Conservation (phyloP, 805 yeast species). For the Candida nanaspora region DNA sequence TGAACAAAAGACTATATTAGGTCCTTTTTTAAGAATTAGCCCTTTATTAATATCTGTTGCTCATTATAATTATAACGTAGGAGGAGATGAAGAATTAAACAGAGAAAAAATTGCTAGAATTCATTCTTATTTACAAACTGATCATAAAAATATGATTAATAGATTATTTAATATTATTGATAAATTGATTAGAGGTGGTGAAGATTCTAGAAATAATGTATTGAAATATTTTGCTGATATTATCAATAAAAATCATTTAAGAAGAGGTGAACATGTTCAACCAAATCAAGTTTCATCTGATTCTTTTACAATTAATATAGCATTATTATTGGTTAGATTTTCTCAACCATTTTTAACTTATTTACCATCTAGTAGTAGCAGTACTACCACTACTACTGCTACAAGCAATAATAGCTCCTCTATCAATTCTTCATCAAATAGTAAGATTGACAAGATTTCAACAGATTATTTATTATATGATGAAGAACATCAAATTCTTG, state of each 20-base stretch:
- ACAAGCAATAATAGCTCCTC: too few species aligned
- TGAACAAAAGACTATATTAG: conserved; percentile 62
- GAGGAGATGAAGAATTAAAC: conserved; percentile 19
- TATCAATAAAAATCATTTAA: conserved; percentile 76
- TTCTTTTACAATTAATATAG: conserved; percentile 74
- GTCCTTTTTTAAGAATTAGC: conserved; percentile 69
- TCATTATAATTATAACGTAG: conserved; percentile 31
- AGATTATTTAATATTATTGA: conserved; percentile 66
- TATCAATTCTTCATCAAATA: too few species aligned
- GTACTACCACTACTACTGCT: too few species aligned
- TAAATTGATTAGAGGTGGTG: conserved; percentile 67
- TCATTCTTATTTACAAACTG: conserved; percentile 56
- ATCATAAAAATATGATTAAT: conserved; percentile 51
- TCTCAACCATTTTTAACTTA: conserved; percentile 77
- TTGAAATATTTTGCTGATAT: conserved; percentile 65
- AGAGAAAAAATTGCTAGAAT: conserved; percentile 40
- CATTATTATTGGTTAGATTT: conserved; percentile 58
- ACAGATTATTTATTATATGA: conserved; percentile 53
- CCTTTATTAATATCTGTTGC: conserved; percentile 57
- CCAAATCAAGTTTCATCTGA: conserved; percentile 61
- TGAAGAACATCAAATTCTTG: conserved; percentile 47
- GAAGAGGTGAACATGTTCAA: conserved; percentile 81
- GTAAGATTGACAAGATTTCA: conserved; percentile 68
- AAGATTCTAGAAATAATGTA: conserved; percentile 53
- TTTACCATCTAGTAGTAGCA: too few species aligned